Percentiles rank a stretch among this genome's conserved stretches.
phyloP scores from a whole-genome alignment of 2,329 filamentous ascomycete genomes.

The Trichoderma citrinoviride region DNA sequence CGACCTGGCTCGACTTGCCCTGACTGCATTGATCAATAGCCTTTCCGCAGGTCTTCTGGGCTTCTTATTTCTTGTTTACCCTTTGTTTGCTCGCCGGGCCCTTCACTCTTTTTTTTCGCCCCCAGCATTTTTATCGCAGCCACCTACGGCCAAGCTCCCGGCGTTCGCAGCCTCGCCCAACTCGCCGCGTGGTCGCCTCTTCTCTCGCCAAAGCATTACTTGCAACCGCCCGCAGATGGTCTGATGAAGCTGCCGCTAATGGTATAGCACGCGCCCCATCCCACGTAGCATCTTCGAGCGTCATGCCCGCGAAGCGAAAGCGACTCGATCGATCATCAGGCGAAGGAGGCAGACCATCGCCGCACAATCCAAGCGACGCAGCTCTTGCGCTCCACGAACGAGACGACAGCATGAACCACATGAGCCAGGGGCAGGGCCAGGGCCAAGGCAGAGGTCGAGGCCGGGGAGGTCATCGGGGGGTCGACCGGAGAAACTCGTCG shows the following conservation, averaged over 20 bases:
- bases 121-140: not conserved
- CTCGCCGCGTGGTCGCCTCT: not conserved
- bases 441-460: conserved; percentile 48
- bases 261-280: conserved; percentile 31
- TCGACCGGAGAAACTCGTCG: conserved; percentile 54
- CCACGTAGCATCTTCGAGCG: conserved; percentile 26
- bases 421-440: conserved; percentile 42
- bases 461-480: conserved; percentile 47
- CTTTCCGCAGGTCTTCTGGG: not conserved
- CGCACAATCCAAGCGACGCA: conserved; percentile 60
- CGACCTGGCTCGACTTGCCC: not conserved
- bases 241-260: conserved; percentile 31
- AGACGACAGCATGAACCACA: conserved; percentile 45
- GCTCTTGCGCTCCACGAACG: conserved; percentile 57
- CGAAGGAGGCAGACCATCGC: conserved; percentile 56
- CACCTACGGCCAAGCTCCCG: not conserved
- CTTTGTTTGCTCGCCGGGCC: conserved; percentile 7
- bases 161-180: not conserved
- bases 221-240: not conserved
- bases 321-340: conserved; percentile 50
- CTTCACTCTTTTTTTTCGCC: conserved; percentile 19
- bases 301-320: conserved; percentile 61
- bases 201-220: not conserved
- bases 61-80: conserved; percentile 2
- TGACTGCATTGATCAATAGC: not conserved